Evolutionary conservation across 1,284 basidiomycete species (phyloP).

Genomic region (Earliella scabrosa): DNA sequence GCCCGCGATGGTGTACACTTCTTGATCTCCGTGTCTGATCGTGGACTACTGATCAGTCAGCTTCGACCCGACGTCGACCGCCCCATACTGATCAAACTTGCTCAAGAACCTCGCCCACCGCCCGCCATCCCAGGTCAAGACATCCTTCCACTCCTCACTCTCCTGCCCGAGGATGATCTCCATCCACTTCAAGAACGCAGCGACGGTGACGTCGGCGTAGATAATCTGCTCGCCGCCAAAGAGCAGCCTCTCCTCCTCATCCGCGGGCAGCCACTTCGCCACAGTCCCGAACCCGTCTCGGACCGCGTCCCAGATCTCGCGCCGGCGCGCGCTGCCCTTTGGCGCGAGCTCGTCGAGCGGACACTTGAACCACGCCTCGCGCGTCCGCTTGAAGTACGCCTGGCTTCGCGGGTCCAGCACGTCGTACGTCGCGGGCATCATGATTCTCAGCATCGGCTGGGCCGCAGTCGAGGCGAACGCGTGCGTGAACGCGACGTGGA

Average conservation of each 20-base stretch:
- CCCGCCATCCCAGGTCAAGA: slow-evolving; percentile 41
- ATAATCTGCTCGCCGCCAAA: slow-evolving; percentile 12
- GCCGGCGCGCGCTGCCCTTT: slow-evolving; percentile 2
- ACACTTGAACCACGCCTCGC: slow-evolving; percentile 18
- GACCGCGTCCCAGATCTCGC: slow-evolving; percentile 12
- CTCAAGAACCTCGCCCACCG: slow-evolving; percentile 42
- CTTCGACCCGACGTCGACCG: slow-evolving; percentile 9
- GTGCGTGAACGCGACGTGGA: slow-evolving; percentile 17
- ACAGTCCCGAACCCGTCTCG: slow-evolving; percentile 13
- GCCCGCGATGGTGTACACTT: no score
- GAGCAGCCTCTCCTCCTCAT: slow-evolving; percentile 13
- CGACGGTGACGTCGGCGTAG: slow-evolving; percentile 30
- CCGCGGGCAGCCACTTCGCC: slow-evolving; percentile 12
- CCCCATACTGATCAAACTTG: slow-evolving; percentile 35
- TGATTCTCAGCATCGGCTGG: background rate
- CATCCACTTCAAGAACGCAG: slow-evolving; percentile 34
- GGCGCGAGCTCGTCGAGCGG: slow-evolving; percentile 22
- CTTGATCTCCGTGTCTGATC: no score
- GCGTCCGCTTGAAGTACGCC: slow-evolving; percentile 20
- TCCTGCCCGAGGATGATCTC: slow-evolving; percentile 39
- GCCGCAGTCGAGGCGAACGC: slow-evolving; percentile 10
- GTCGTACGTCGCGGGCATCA: slow-evolving; percentile 3
- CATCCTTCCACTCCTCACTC: slow-evolving; percentile 42
- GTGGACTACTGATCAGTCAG: background rate
- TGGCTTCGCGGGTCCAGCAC: slow-evolving; percentile 15